Conservation (phyloP, 345 rosid species). For the Kandelia obovata region DNA sequence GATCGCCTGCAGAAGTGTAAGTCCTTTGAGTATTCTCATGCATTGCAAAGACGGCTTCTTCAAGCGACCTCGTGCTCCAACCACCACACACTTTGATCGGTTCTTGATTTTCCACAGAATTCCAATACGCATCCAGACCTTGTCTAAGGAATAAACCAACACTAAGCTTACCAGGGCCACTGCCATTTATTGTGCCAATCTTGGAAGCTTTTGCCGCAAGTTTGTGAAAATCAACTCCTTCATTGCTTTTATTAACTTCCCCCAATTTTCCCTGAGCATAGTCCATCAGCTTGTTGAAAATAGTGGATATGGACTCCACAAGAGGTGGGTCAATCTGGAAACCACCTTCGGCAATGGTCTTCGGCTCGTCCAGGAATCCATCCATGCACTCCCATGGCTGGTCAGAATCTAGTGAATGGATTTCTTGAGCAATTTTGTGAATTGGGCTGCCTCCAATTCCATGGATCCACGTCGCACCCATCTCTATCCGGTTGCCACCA, state of each 20-base stretch:
- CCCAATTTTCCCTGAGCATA: constrained; percentile 60
- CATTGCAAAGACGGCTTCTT: constrained; percentile 72
- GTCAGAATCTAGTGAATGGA: constrained; percentile 58
- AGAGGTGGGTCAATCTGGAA: constrained; percentile 44
- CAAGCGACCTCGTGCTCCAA: constrained; percentile 51
- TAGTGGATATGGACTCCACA: constrained; percentile 50
- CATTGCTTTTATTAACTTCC: constrained; percentile 14
- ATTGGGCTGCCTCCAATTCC: constrained; percentile 94
- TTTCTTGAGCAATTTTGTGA: constrained; percentile 62
- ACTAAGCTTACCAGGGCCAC: constrained; percentile 34
- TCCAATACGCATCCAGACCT: constrained; percentile 62
- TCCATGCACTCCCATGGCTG: constrained; percentile 99
- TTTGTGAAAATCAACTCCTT: constrained; percentile 27
- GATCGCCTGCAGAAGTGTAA: constrained; percentile 85
- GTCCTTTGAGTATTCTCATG: constrained; percentile 80
- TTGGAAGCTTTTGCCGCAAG: constrained; percentile 42
- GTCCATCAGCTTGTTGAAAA: constrained; percentile 77
- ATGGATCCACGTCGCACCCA: constrained; percentile 99
- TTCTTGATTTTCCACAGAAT: constrained; percentile 26
- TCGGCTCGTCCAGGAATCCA: constrained; percentile 48
- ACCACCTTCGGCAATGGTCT: constrained; percentile 75
- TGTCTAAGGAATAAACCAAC: constrained; percentile 58
- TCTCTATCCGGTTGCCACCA: constrained; percentile 83
- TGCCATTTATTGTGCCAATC: constrained; percentile 33
- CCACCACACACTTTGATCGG: constrained; percentile 36